Evolutionary conservation across 768 basidiomycete genomes (phyloP).

Genomic region (Leccinum rimulosum): DNA sequence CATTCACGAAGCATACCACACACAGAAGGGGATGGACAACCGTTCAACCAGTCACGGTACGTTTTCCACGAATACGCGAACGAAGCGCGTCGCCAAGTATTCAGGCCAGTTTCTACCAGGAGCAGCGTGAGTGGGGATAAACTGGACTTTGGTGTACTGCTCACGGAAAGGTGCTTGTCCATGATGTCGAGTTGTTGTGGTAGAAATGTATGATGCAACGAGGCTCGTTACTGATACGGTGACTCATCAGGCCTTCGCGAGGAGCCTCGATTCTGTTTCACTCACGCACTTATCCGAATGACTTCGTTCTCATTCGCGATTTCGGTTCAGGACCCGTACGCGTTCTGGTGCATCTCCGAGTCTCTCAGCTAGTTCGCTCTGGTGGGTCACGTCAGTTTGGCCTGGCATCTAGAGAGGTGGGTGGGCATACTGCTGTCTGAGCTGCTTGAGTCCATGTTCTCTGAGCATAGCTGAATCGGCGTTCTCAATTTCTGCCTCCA

Average conservation of each 20-base stretch:
- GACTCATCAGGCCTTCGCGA: not conserved
- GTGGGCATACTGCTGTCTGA: constrained; percentile 69
- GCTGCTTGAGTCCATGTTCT: constrained; percentile 74
- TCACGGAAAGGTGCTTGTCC: constrained; percentile 90
- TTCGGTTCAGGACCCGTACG: constrained; percentile 81
- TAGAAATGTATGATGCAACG: constrained; percentile 93
- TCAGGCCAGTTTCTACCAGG: constrained; percentile 73
- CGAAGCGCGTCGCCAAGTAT: constrained; percentile 86
- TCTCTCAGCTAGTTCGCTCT: constrained; percentile 65
- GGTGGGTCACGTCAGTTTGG: not conserved
- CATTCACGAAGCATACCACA: constrained; percentile 85
- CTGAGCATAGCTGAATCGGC: constrained; percentile 64
- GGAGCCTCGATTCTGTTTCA: constrained; percentile 18
- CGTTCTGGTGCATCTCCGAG: constrained; percentile 53
- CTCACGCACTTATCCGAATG: constrained; percentile 85
- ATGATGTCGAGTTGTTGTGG: constrained; percentile 90
- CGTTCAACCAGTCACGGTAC: constrained; percentile 95
- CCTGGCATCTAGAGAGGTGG: not conserved
- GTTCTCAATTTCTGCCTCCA: constrained; percentile 85
- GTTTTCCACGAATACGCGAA: constrained; percentile 90
- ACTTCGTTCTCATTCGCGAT: constrained; percentile 88
- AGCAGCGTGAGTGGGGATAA: constrained; percentile 9
- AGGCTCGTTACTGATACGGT: constrained; percentile 60
- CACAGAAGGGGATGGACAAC: constrained; percentile 84
- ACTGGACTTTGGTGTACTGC: not conserved